phyloP scores from a whole-genome alignment of 2,329 filamentous ascomycete genomes.

The Didymella pomorum region DNA sequence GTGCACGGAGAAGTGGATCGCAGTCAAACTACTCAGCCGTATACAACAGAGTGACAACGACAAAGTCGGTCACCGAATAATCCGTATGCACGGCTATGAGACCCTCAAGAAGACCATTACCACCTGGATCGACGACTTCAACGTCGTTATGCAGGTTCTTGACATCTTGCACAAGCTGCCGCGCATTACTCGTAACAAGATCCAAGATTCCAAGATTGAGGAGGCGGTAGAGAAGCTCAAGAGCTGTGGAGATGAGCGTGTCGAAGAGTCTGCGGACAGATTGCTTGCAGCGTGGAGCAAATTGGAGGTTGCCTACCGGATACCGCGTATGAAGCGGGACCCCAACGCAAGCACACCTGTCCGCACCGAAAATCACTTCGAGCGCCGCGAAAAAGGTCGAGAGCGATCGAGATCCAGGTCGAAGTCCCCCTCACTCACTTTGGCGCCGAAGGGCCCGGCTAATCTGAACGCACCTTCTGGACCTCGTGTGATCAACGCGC shows the following conservation, averaged over 20 bases:
- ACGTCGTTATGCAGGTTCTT: conserved; percentile 87
- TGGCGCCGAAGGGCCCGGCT: conserved; percentile 51
- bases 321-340: conserved; percentile 87
- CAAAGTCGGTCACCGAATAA: conserved; percentile 83
- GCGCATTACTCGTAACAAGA: conserved; percentile 93
- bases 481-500: conserved; percentile 61
- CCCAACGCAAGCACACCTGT: conserved; percentile 61
- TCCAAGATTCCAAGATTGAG: conserved; percentile 95
- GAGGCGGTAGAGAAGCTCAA: conserved; percentile 75
- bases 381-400: conserved; percentile 62
- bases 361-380: conserved; percentile 64
- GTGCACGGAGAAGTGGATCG: conserved; percentile 99
- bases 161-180: conserved; percentile 90
- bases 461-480: conserved; percentile 53
- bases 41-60: conserved; percentile 89
- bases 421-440: conserved; percentile 52
- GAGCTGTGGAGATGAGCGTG: conserved; percentile 74
- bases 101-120: conserved; percentile 88
- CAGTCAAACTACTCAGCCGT: conserved; percentile 88
- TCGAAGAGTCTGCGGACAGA: conserved; percentile 73
- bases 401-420: conserved; percentile 60
- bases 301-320: conserved; percentile 88
- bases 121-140: conserved; percentile 87
- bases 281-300: conserved; percentile 88
- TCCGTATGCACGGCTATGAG: conserved; percentile 96